phyloP scores from a whole-genome alignment of 176 grass and related monocot species.

The Lolium rigidum region DNA sequence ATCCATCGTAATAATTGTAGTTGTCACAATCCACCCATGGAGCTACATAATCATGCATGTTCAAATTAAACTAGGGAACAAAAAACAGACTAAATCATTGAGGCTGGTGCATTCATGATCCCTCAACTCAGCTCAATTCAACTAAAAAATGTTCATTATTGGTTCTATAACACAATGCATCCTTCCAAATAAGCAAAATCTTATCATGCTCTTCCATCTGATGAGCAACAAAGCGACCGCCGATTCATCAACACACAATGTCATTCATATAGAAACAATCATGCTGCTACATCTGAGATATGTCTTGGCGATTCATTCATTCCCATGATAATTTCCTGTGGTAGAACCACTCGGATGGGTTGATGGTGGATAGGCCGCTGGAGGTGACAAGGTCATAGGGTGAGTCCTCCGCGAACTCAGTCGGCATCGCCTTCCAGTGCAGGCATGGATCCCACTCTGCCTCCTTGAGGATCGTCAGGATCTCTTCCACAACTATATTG shows the following conservation, averaged over 20 bases:
- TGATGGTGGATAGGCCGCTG: conserved; percentile 65
- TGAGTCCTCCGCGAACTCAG: conserved; percentile 84
- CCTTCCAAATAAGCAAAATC: background rate
- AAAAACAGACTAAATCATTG: background rate
- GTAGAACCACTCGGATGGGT: conserved; percentile 57
- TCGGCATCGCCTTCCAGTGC: conserved; percentile 72
- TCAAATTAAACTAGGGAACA: background rate
- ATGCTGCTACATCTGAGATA: background rate
- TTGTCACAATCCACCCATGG: background rate
- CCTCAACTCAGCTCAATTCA: conserved; percentile 11
- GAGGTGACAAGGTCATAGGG: conserved; percentile 67
- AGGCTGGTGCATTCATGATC: background rate
- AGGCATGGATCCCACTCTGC: conserved; percentile 88
- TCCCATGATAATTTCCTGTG: conserved; percentile 63
- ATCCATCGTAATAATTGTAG: background rate
- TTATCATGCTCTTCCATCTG: background rate
- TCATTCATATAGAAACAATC: conserved; percentile 10
- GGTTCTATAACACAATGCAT: background rate
- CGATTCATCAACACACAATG: background rate
- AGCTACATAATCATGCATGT: conserved; percentile 10
- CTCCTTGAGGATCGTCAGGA: conserved; percentile 63
- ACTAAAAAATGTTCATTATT: conserved; percentile 31
- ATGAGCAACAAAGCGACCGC: background rate
- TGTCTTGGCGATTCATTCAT: conserved; percentile 24
- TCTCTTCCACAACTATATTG: conserved; percentile 33